phyloP scores from a whole-genome alignment of 1,284 basidiomycete species.

The Coniferiporia sulphurascens region DNA sequence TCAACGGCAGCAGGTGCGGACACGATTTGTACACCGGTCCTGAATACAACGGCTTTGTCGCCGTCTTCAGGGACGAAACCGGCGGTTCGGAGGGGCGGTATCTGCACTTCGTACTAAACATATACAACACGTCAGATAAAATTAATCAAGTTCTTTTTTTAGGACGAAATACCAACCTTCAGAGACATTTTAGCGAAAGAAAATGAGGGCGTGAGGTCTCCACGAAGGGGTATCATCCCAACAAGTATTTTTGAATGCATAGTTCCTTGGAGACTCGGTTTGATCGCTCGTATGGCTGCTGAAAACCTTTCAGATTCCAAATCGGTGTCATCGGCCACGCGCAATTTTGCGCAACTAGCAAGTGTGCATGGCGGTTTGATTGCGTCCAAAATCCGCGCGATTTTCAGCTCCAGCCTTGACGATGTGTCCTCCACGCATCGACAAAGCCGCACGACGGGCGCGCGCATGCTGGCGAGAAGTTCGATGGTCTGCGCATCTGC shows the following conservation, averaged over 20 bases:
- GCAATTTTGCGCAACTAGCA: constrained; percentile 1
- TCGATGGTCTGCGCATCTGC: constrained; percentile 3
- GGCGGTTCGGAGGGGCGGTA: constrained; percentile 2
- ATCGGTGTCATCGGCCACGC: not conserved
- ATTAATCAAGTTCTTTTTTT: not conserved
- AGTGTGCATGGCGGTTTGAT: not conserved
- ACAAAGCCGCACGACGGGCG: not conserved
- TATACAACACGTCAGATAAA: not conserved
- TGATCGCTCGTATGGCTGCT: not conserved
- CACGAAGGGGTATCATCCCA: constrained; percentile 3
- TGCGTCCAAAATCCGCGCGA: constrained; percentile 3
- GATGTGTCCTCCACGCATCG: not conserved
- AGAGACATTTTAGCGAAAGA: constrained; percentile 8
- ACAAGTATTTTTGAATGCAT: constrained; percentile 7
- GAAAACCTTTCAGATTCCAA: not conserved
- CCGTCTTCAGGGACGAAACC: constrained; percentile 9
- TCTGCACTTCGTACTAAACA: constrained; percentile 10
- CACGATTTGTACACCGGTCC: not conserved
- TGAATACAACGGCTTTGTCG: constrained; percentile 5
- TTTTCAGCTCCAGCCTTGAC: constrained; percentile 4
- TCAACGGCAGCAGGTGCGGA: not conserved
- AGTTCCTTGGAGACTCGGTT: not conserved
- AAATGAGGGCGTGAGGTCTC: constrained; percentile 9
- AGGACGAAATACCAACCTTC: constrained; percentile 1
- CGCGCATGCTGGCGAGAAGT: constrained; percentile 1